Evolutionary conservation across 345 rosid species (phyloP).

Genomic region (Euphorbia tirucalli): DNA sequence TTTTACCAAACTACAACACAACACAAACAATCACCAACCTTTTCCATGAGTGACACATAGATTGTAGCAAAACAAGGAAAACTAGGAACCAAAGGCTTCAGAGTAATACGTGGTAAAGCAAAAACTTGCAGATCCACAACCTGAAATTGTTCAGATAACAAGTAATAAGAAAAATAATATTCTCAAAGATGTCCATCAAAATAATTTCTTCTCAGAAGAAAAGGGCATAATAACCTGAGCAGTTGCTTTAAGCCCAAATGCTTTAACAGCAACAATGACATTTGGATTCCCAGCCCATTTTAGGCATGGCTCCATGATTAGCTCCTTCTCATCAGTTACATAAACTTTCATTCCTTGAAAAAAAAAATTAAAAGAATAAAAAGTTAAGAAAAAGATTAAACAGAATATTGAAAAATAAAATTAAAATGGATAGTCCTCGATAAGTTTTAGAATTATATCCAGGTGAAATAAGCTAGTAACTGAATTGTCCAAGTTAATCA

Average conservation of each 20-base stretch:
- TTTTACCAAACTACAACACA: background rate
- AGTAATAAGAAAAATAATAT: slow-evolving; percentile 15
- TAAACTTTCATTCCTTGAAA: slow-evolving; percentile 86
- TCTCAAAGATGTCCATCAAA: slow-evolving; percentile 2
- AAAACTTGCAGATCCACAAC: slow-evolving; percentile 91
- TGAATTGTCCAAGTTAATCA: slow-evolving; percentile 1
- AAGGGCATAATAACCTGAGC: slow-evolving; percentile 60
- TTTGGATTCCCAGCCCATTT: slow-evolving; percentile 98
- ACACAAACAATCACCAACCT: slow-evolving; percentile 43
- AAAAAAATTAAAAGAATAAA: slow-evolving; percentile 1
- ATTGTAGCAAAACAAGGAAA: slow-evolving; percentile 96
- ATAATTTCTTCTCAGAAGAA: background rate
- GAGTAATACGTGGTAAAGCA: slow-evolving; percentile 83
- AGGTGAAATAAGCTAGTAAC: background rate
- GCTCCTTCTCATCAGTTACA: slow-evolving; percentile 90
- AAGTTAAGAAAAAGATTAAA: background rate
- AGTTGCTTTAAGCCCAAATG: slow-evolving; percentile 89
- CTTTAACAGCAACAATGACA: slow-evolving; percentile 67
- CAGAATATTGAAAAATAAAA: slow-evolving; percentile 5
- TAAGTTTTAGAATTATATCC: background rate
- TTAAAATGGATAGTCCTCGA: background rate
- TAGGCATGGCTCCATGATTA: slow-evolving; percentile 86
- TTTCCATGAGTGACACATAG: slow-evolving; percentile 86
- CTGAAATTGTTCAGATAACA: slow-evolving; percentile 38
- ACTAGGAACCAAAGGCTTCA: slow-evolving; percentile 90